A percentile compares a stretch with the other conserved stretches of the same genome.
Evolutionary conservation across 768 basidiomycete genomes (phyloP).

Genomic region (Mycena epipterygia): DNA sequence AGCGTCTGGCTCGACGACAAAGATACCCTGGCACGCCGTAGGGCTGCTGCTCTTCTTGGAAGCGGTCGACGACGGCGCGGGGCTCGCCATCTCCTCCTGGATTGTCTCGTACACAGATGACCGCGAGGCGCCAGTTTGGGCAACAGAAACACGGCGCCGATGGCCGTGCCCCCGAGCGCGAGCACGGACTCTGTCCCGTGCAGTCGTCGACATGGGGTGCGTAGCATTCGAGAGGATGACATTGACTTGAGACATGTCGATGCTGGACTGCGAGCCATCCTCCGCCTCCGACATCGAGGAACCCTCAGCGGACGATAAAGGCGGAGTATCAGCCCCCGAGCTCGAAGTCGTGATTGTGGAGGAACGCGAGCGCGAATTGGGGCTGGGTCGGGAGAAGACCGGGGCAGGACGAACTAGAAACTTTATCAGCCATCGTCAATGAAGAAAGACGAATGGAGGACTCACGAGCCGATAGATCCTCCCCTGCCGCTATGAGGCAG

Average conservation of each 20-base stretch:
- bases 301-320: slow-evolving; percentile 76
- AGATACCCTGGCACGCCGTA: slow-evolving; percentile 58
- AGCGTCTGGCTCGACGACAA: slow-evolving; percentile 70
- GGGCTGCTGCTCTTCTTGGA: slow-evolving; percentile 53
- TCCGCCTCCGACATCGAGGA: slow-evolving; percentile 77
- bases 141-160: slow-evolving; percentile 72
- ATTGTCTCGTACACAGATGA: slow-evolving; percentile 86
- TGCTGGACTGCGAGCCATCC: slow-evolving; percentile 85
- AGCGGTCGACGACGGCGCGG: slow-evolving; percentile 47
- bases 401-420: slow-evolving; percentile 59
- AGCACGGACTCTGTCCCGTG: slow-evolving; percentile 53
- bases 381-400: slow-evolving; percentile 72
- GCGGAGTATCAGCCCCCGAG: slow-evolving; percentile 79
- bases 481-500: slow-evolving; percentile 73
- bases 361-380: slow-evolving; percentile 69
- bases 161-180: slow-evolving; percentile 76
- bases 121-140: slow-evolving; percentile 69
- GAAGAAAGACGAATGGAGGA: slow-evolving; percentile 9
- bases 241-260: slow-evolving; percentile 77
- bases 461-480: slow-evolving; percentile 70
- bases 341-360: slow-evolving; percentile 76
- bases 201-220: slow-evolving; percentile 60
- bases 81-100: slow-evolving; percentile 72
- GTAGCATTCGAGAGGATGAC: slow-evolving; percentile 67
- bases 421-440: slow-evolving; percentile 29